A percentile compares a stretch with the other conserved stretches of the same genome.
Conservation (phyloP, 805 yeast genomes). For the Vanderwaltozyma tropicalis region DNA sequence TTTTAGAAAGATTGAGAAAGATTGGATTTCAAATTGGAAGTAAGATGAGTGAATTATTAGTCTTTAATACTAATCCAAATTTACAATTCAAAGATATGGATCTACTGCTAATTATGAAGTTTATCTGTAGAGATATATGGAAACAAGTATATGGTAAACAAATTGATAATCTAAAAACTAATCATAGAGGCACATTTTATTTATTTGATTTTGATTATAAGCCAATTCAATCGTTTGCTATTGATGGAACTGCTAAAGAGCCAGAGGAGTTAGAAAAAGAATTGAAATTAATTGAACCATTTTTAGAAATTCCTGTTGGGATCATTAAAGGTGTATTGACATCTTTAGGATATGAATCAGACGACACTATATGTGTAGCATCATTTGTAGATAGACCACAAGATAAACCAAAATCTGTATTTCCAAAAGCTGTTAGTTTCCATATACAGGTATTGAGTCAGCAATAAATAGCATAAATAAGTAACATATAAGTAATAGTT, state of each 20-base stretch:
- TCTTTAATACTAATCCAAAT: conserved; percentile 39
- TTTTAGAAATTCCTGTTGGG: conserved; percentile 26
- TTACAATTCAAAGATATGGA: conserved; percentile 44
- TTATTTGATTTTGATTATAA: conserved; percentile 24
- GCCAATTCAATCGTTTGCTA: conserved; percentile 20
- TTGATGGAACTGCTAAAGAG: conserved; percentile 8
- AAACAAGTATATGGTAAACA: conserved; percentile 67
- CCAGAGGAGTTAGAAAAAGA: conserved; percentile 14
- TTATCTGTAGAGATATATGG: conserved; percentile 91
- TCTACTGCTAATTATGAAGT: conserved; percentile 76
- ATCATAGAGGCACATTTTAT: conserved; percentile 53
- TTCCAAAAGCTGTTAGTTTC: conserved; percentile 25
- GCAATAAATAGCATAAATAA: background rate
- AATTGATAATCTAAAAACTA: conserved; percentile 85
- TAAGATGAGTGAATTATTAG: conserved; percentile 40
- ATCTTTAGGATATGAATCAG: conserved; percentile 21
- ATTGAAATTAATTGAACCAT: conserved; percentile 22
- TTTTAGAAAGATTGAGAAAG: conserved; percentile 48
- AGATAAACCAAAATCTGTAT: conserved; percentile 6
- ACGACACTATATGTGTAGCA: conserved; percentile 20
- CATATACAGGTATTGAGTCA: conserved; percentile 21
- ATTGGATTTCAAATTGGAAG: conserved; percentile 66
- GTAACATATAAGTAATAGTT: too few species aligned
- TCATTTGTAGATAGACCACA: conserved; percentile 21
- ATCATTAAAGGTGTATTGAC: conserved; percentile 25